Evolutionary conservation across 768 basidiomycete genomes (phyloP).

Genomic region (Phanerodontia chrysosporium): DNA sequence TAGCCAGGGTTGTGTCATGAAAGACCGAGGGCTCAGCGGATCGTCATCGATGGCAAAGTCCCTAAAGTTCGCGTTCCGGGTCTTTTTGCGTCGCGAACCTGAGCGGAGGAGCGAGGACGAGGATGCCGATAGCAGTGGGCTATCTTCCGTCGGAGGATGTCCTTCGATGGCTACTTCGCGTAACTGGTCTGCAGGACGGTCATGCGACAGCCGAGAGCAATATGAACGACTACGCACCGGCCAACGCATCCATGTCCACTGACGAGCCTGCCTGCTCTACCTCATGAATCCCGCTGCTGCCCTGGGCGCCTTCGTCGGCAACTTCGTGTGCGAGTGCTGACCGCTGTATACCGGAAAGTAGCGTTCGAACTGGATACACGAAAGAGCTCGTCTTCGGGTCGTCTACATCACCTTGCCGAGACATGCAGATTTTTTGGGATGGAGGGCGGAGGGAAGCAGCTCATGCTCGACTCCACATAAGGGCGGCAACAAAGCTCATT

Average conservation of each 20-base stretch:
- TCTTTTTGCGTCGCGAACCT: constrained; percentile 1
- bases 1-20: constrained; percentile 5
- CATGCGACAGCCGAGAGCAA: neutral
- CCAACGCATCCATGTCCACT: neutral
- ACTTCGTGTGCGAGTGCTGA: constrained; percentile 1
- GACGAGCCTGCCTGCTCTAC: neutral
- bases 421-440: constrained; percentile 5
- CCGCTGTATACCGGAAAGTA: constrained; percentile 28
- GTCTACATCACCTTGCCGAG: constrained; percentile 5
- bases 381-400: constrained; percentile 15
- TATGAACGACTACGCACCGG: neutral
- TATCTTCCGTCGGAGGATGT: neutral
- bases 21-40: constrained; percentile 17
- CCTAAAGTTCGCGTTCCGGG: constrained; percentile 16
- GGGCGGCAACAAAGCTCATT: neutral
- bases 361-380: constrained; percentile 33
- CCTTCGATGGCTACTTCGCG: neutral
- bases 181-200: neutral
- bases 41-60: constrained; percentile 16
- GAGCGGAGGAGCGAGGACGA: neutral
- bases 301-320: neutral
- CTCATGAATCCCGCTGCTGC: neutral
- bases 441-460: constrained; percentile 1
- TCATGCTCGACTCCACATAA: neutral
- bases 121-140: neutral